Evolutionary conservation across 441 rosid species (phyloP), one percentile per base, ranked within the genome.

Genomic region (Syzygium malaccense): DNA sequence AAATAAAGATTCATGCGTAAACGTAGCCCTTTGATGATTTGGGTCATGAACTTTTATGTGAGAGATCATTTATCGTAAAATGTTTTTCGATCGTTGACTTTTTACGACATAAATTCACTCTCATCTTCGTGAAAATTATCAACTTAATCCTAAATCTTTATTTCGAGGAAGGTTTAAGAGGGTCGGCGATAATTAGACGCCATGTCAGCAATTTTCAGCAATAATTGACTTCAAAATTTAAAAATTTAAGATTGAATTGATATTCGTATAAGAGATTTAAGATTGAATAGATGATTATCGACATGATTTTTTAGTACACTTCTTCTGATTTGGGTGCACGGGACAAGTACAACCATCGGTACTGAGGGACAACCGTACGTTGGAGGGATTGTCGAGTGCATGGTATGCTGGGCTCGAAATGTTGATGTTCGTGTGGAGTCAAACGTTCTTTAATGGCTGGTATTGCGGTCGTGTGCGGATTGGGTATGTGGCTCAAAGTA

Each of bases 101-200:
- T 62, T n/a, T 4, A 0, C 8, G 37, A 14, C 5, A 3, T n/a
- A 33, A 62, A 8, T 30, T 64, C 71, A 15, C 11, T 17, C 20
- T 30, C 37, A 30, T 30, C 30, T 64, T 64, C 0, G 0, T 9
- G 20, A 64, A 64, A 17, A 64, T 30, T 15, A 64, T 64, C 2
- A 3, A 20, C 6, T 57, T 6, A 25, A 25, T 11, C 3, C 1
- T 26, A 58, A 25, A 58, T 5, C n/a, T 2, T 25, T n/a, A 58
- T 58, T 58, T 58, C 14, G 3, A 58, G 6, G 10, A 58, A 25
- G 12, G n/a, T 37, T 1, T 20, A 68, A 33, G 49, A 68, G 28
- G 13, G 19, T 10, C 2, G 26, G 13, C 1, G 6, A 32, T 32
- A 18, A 66, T 23, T 4, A 1, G 2, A 28, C 8, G 2, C 4